These are phyloP conservation scores for Incumbomyces delicatus DNA, from an alignment of 2,329 filamentous ascomycete species.

Conservation along the genomic window DNA sequence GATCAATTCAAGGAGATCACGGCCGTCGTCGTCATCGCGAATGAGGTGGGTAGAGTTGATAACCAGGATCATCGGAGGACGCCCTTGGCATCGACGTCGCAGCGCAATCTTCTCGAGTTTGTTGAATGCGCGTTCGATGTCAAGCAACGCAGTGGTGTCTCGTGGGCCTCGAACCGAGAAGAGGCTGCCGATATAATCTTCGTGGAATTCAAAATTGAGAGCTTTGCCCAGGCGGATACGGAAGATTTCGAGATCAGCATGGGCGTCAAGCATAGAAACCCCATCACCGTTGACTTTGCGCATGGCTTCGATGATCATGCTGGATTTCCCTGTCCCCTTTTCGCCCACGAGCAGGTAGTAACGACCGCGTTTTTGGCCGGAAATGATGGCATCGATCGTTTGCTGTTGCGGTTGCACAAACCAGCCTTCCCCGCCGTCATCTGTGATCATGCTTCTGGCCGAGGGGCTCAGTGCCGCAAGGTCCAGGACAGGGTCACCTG, in stretches of 20 bases:
- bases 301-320: constrained; percentile 95
- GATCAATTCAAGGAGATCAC: constrained; percentile 82
- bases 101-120: constrained; percentile 95
- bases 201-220: constrained; percentile 91
- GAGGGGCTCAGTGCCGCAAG: constrained; percentile 46
- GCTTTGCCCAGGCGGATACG: constrained; percentile 86
- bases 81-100: constrained; percentile 40
- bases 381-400: constrained; percentile 72
- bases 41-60: constrained; percentile 91
- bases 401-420: constrained; percentile 72
- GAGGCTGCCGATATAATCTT: constrained; percentile 84
- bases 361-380: constrained; percentile 62
- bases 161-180: constrained; percentile 90
- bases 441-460: constrained; percentile 20
- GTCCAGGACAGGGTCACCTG: constrained; percentile 81
- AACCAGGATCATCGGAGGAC: constrained; percentile 72
- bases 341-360: constrained; percentile 90
- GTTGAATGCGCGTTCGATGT: constrained; percentile 94
- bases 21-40: constrained; percentile 84
- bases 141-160: constrained; percentile 81
- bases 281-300: constrained; percentile 80
- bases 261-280: constrained; percentile 91
- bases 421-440: constrained; percentile 54
- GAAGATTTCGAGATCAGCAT: constrained; percentile 91
- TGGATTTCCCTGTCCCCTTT: constrained; percentile 93